Conservation (phyloP, 192 early-diverging fungal genomes). For the Linnemannia elongata region DNA sequence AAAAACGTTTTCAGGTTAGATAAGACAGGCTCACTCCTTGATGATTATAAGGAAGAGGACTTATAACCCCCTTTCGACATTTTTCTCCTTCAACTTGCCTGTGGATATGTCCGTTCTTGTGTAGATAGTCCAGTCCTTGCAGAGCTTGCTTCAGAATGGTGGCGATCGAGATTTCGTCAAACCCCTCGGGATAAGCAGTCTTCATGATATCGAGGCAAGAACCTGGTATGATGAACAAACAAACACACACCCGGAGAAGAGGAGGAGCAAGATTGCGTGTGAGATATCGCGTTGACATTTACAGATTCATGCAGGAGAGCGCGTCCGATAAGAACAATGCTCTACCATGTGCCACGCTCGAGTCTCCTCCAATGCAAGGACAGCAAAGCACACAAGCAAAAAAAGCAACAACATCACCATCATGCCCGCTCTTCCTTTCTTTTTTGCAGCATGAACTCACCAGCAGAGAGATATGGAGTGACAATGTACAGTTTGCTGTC, state of each 20-base stretch:
- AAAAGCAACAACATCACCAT: neutral
- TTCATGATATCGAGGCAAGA: slow-evolving; percentile 94
- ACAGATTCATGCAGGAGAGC: slow-evolving; percentile 9
- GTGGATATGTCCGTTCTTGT: slow-evolving; percentile 78
- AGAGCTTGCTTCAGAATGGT: slow-evolving; percentile 85
- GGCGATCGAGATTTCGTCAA: slow-evolving; percentile 84
- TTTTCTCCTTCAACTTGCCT: slow-evolving; percentile 24
- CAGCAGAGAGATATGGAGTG: slow-evolving; percentile 83
- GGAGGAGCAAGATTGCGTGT: neutral
- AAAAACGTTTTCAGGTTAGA: no score
- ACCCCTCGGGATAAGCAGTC: slow-evolving; percentile 83
- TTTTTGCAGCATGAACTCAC: slow-evolving; percentile 48
- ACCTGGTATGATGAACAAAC: slow-evolving; percentile 52
- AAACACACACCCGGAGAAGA: neutral
- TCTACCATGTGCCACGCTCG: slow-evolving; percentile 6
- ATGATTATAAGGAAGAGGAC: no score
- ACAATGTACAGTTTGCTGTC: slow-evolving; percentile 86
- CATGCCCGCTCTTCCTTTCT: neutral
- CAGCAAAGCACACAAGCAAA: neutral
- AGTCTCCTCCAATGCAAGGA: slow-evolving; percentile 1
- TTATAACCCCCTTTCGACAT: no score
- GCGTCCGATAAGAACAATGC: neutral
- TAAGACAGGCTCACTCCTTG: no score
- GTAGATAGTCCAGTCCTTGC: slow-evolving; percentile 75
- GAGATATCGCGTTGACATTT: slow-evolving; percentile 6